Evolutionary conservation across 306 rosid genomes (phyloP), one percentile per base, ranked within the genome.

Genomic region (Oemleria cerasiformis): DNA sequence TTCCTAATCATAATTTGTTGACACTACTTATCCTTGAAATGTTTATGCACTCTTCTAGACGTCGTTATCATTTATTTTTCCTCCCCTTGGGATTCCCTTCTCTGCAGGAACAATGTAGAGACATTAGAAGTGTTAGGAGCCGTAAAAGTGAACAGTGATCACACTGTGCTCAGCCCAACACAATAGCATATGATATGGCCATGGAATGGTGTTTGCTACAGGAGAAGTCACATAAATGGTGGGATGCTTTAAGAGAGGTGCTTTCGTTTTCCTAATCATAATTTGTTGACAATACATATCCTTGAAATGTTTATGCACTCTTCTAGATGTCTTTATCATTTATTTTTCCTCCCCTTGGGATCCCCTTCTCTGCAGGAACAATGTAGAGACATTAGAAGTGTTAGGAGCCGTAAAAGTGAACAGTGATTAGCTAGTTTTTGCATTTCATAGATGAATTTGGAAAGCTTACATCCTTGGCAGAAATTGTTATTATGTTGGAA

Each of bases 81-180:
- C 48, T 60, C 12, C 44, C 20, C 16, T 11, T 14, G 11, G 44
- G 38, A n/a, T 11, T 61, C 57, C 60, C 58, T 44, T 59, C 15
- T 50, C 56, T 21, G 43, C 40, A 76, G 70, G 21, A 21, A 59
- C 70, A 76, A 60, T 41, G 6, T 6, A 9, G 23, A 75, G 75
- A 68, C 56, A 41, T 61, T 1, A 21, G 8, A 19, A 41, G 20
- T 2, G 15, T 2, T 30, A 55, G 17, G 63, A 21, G 13, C 5
- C 19, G n/a, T n/a, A n/a, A n/a, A n/a, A n/a, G n/a, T n/a, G n/a
- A n/a, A n/a, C n/a, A n/a, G n/a, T n/a, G n/a, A 17, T 80, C 92
- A 43, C 96, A 89, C 74, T 83, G 85, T 69, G 9, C 96, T n/a
- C 88, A 87, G 69, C 63, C 79, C 45, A 89, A 89, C 73, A 74